A percentile compares a stretch with the other conserved stretches of the same genome.
phyloP scores from a whole-genome alignment of 352 stramenopile species.

The Phytopythium sindhum region DNA sequence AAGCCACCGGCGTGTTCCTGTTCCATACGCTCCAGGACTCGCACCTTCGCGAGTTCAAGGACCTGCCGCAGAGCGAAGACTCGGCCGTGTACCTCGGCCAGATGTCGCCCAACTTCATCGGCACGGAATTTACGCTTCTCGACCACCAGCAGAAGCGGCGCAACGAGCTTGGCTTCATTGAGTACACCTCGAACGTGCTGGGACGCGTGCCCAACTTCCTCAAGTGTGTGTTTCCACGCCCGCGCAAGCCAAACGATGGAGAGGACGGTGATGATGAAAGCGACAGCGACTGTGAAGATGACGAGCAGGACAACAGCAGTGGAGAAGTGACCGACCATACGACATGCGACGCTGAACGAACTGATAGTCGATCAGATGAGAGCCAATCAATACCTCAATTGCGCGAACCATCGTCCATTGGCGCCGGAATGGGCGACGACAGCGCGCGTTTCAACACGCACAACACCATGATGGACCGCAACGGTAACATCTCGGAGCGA shows the following conservation, averaged over 20 bases:
- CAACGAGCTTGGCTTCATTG: slow-evolving; percentile 69
- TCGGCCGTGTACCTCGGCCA: slow-evolving; percentile 78
- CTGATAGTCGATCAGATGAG: background rate
- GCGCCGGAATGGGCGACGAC: slow-evolving; percentile 36
- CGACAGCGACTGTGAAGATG: slow-evolving; percentile 15
- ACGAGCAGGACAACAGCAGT: slow-evolving; percentile 4
- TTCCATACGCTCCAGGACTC: slow-evolving; percentile 85
- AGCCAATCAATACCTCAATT: background rate
- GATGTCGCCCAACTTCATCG: slow-evolving; percentile 77
- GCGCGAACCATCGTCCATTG: slow-evolving; percentile 11
- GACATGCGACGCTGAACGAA: too few species aligned
- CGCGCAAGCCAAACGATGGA: slow-evolving; percentile 6
- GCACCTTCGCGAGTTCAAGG: slow-evolving; percentile 62
- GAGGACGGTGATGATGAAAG: slow-evolving; percentile 11
- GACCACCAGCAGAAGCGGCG: slow-evolving; percentile 69
- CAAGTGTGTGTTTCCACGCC: slow-evolving; percentile 53
- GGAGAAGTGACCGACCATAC: background rate
- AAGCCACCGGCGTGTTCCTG: slow-evolving; percentile 64
- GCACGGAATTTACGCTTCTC: slow-evolving; percentile 81
- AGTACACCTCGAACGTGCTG: slow-evolving; percentile 81
- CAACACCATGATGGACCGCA: slow-evolving; percentile 42
- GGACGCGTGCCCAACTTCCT: slow-evolving; percentile 74
- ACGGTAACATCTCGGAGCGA: slow-evolving; percentile 51
- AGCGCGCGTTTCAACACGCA: slow-evolving; percentile 46
- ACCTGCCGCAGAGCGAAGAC: slow-evolving; percentile 73